Percentiles rank a stretch among this genome's conserved stretches.
phyloP scores from a whole-genome alignment of 768 basidiomycete species.

The Hortiboletus flavorubellus region DNA sequence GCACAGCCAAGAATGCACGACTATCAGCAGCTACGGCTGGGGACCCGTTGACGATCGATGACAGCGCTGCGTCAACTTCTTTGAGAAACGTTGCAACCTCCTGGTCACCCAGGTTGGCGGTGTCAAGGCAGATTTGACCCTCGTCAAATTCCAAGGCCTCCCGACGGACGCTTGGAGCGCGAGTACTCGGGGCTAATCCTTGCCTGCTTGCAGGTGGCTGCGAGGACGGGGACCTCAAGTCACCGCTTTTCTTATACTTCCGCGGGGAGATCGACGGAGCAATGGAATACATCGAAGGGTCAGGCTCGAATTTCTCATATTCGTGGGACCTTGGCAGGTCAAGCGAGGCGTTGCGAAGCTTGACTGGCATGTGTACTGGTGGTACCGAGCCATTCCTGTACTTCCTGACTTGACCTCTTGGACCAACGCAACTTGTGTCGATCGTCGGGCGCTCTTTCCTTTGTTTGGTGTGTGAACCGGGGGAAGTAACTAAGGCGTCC shows the following conservation, averaged over 20 bases:
- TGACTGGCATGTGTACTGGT: slow-evolving; percentile 28
- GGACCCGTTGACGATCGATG: slow-evolving; percentile 23
- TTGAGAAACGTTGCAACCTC: slow-evolving; percentile 32
- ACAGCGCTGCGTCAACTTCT: slow-evolving; percentile 30
- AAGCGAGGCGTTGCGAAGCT: slow-evolving; percentile 29
- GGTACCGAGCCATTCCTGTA: slow-evolving; percentile 33
- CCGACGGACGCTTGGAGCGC: slow-evolving; percentile 28
- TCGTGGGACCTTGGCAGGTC: slow-evolving; percentile 28
- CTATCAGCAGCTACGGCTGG: slow-evolving; percentile 30
- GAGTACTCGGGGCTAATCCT: slow-evolving; percentile 19
- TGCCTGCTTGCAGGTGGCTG: slow-evolving; percentile 28
- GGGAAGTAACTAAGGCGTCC: slow-evolving; percentile 10
- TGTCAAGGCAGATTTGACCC: slow-evolving; percentile 31
- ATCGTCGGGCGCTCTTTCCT: slow-evolving; percentile 32
- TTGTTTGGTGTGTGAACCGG: slow-evolving; percentile 19
- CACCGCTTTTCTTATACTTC: slow-evolving; percentile 20
- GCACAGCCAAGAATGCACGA: slow-evolving; percentile 30
- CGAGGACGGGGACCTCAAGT: slow-evolving; percentile 20
- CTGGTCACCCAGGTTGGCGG: slow-evolving; percentile 29
- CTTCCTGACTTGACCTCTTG: slow-evolving; percentile 29
- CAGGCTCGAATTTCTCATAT: slow-evolving; percentile 24
- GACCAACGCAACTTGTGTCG: slow-evolving; percentile 32
- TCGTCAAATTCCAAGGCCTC: slow-evolving; percentile 30
- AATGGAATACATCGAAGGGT: slow-evolving; percentile 31
- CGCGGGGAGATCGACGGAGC: slow-evolving; percentile 27